Base-by-base conservation (phyloP, 805 yeast species). In the Danielia reshetovae region DNA sequence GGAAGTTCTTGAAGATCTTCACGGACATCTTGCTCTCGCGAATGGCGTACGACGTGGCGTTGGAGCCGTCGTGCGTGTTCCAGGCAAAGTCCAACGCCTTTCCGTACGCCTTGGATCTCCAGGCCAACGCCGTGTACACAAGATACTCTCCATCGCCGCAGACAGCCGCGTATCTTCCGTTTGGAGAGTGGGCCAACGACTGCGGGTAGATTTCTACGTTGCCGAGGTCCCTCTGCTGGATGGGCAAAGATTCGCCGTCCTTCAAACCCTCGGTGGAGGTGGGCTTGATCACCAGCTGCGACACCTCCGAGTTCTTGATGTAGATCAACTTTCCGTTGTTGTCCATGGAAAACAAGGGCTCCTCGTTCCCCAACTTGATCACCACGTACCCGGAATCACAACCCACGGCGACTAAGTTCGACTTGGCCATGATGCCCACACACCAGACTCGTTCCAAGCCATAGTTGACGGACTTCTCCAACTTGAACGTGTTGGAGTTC, bases 391-490 rank as follows among this genome's bases (percentile, higher is more conserved):
- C 99, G 12, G 89, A 85, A 60, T 93, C 99, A 51, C 86, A 89
- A 49, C 99, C 99, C 40, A 89, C 76, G 10, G 96, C 93, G 43
- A 90, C 72, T 41, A 85, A 68, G 56, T 86, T 87, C 31, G 86
- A 76, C 27, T 72, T 64, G 46, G 80, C 80, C 51, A 80, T 79
- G 29, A 84, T 67, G 24, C 89, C 76, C 34, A 85, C 78, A 72
- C 97, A 89, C 99, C 99, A 93, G 34, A 93, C 93, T 54, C 99
- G 81, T 62, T 93, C 97, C 59, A 90, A 74, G 32, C 96, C 87
- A 57, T 85, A 81, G 63, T 87, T 89, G 42, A 90, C 68, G 6
- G 96, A 80, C 64, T 88, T 88, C 64, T 90, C 97, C 46, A 90
- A 74, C 64, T 86, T 87, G 68, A 90, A 93, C 23, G 97, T 87